phyloP scores from a whole-genome alignment of 2,329 filamentous ascomycete genomes.

The Chaetomium sp. region DNA sequence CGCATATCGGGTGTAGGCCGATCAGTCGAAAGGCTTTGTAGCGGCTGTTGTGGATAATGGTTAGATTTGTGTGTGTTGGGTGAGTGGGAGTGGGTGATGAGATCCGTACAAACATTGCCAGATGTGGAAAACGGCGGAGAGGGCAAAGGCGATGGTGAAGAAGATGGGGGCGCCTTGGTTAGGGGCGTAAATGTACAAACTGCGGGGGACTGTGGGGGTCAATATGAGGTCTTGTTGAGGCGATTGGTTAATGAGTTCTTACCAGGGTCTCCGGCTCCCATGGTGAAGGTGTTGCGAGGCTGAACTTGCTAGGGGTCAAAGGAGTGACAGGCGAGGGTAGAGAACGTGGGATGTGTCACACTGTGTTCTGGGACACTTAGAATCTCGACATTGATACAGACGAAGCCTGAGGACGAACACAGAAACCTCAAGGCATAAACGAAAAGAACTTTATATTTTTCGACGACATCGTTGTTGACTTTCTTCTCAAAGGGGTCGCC shows the following conservation, averaged over 20 bases:
- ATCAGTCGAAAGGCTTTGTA: slow-evolving; percentile 47
- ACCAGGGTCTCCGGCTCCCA: slow-evolving; percentile 1
- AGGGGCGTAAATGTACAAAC: slow-evolving; percentile 29
- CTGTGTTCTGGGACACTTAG: no score
- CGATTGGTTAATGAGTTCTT: neutral
- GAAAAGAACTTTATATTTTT: no score
- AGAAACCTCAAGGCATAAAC: no score
- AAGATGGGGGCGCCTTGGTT: slow-evolving; percentile 34
- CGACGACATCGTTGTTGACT: no score
- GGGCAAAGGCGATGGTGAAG: slow-evolving; percentile 29
- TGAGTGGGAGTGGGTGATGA: neutral
- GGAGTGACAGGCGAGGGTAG: neutral
- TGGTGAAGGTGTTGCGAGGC: neutral
- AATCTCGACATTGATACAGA: no score
- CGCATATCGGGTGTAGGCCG: slow-evolving; percentile 44
- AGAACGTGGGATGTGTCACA: neutral
- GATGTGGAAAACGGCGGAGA: slow-evolving; percentile 26
- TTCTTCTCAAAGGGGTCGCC: no score
- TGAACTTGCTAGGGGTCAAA: neutral
- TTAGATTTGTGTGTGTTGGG: slow-evolving; percentile 26
- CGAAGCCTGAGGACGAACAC: no score
- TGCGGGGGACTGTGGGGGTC: slow-evolving; percentile 19
- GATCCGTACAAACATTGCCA: slow-evolving; percentile 25
- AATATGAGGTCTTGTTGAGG: neutral
- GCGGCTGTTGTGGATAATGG: slow-evolving; percentile 19